phyloP scores from a whole-genome alignment of 2,329 filamentous ascomycete species.

The Venturia oleaginea region DNA sequence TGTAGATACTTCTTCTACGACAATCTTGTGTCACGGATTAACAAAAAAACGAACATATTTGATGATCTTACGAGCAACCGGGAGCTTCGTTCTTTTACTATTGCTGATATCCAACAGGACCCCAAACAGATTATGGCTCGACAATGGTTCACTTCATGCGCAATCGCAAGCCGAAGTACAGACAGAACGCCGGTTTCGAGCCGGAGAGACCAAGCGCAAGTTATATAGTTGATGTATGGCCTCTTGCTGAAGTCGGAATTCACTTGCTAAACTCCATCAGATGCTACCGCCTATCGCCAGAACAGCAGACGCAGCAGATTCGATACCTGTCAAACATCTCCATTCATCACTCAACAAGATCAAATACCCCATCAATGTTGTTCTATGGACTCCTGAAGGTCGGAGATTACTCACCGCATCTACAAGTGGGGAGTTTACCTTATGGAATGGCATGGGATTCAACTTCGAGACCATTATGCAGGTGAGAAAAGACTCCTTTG shows the following conservation, averaged over 20 bases:
- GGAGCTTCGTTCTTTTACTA: neutral
- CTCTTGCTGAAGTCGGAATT: constrained; percentile 2
- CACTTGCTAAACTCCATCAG: constrained; percentile 34
- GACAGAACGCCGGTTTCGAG: constrained; percentile 62
- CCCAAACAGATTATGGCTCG: constrained; percentile 87
- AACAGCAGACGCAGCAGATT: constrained; percentile 66
- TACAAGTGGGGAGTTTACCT: constrained; percentile 92
- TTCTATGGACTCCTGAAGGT: constrained; percentile 95
- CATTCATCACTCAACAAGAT: constrained; percentile 99
- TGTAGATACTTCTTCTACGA: too few relatives aligned
- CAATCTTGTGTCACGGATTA: too few relatives aligned
- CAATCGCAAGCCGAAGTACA: constrained; percentile 67
- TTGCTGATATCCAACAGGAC: constrained; percentile 47
- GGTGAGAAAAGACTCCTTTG: constrained; percentile 25
- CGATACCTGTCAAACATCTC: constrained; percentile 87
- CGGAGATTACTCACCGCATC: constrained; percentile 84
- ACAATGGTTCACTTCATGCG: constrained; percentile 89
- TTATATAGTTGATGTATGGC: constrained; percentile 76
- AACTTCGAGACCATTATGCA: constrained; percentile 99
- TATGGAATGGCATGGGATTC: constrained; percentile 98
- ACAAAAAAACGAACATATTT: too few relatives aligned
- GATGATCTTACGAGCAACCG: neutral
- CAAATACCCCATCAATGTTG: constrained; percentile 93
- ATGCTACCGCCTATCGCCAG: constrained; percentile 80
- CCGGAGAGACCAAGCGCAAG: constrained; percentile 76